Evolutionary conservation across 1,284 basidiomycete species (phyloP).

Genomic region (Leccinum laetum): DNA sequence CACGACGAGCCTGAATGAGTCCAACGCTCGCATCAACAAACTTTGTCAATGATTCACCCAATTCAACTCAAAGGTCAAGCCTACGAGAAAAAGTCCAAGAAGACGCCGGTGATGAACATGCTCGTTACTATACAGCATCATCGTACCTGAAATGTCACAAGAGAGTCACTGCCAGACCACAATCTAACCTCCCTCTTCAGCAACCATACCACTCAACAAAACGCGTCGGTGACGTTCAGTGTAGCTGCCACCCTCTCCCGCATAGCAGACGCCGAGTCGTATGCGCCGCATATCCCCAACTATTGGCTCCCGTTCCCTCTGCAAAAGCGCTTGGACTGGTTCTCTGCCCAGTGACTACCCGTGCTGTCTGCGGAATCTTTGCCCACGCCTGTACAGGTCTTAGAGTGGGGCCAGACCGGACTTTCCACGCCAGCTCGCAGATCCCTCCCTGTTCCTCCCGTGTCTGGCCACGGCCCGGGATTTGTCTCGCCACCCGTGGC

Average conservation of each 20-base stretch:
- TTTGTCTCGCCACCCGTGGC: too few species aligned
- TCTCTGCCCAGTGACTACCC: too few species aligned
- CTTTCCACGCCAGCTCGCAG: too few species aligned
- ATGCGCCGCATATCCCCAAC: too few species aligned
- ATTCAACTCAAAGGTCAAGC: conserved; percentile 45
- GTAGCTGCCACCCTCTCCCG: conserved; percentile 45
- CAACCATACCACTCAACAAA: conserved; percentile 67
- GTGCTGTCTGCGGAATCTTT: too few species aligned
- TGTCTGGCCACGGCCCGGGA: too few species aligned
- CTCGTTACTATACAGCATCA: conserved; percentile 47
- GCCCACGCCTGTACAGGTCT: too few species aligned
- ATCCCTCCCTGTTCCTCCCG: too few species aligned
- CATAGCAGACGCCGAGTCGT: too few species aligned
- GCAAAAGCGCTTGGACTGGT: too few species aligned
- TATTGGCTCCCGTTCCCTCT: too few species aligned
- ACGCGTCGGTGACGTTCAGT: conserved; percentile 55
- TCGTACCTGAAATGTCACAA: conserved; percentile 76
- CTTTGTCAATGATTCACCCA: conserved; percentile 13
- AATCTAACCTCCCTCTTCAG: conserved; percentile 36
- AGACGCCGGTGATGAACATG: conserved; percentile 71
- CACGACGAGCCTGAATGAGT: conserved; percentile 72
- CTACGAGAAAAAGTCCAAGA: conserved; percentile 81
- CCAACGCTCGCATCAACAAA: conserved; percentile 72
- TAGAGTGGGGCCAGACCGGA: too few species aligned
- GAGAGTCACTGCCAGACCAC: conserved; percentile 45